A percentile compares a stretch with the other conserved stretches of the same genome.
Evolutionary conservation across 441 rosid species (phyloP).

Genomic region (Erodium trifolium): DNA sequence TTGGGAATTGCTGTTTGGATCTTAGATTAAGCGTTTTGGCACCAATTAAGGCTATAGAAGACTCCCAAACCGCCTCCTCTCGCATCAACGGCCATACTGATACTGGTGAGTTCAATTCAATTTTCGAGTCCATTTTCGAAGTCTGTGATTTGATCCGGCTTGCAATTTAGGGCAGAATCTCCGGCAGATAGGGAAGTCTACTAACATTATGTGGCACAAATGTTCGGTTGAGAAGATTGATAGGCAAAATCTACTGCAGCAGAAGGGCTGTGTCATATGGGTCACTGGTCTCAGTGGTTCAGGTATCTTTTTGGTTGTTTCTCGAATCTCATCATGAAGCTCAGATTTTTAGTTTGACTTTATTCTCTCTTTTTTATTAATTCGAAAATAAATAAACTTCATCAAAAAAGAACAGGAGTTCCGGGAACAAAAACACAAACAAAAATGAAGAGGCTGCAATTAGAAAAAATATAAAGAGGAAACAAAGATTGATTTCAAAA

Average conservation of each 20-base stretch:
- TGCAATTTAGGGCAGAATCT: slow-evolving; percentile 36
- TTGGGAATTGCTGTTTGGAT: slow-evolving; percentile 12
- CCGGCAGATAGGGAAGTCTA: slow-evolving; percentile 37
- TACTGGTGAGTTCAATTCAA: neutral
- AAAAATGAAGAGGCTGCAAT: too few relatives aligned
- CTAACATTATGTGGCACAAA: slow-evolving; percentile 58
- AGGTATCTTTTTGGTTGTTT: slow-evolving; percentile 32
- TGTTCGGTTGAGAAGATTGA: slow-evolving; percentile 41
- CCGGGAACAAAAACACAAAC: too few relatives aligned
- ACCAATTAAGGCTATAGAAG: slow-evolving; percentile 37
- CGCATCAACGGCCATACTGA: slow-evolving; percentile 23
- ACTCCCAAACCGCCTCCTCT: slow-evolving; percentile 22
- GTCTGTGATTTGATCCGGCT: slow-evolving; percentile 11
- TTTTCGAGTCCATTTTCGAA: slow-evolving; percentile 6
- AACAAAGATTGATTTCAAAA: too few relatives aligned
- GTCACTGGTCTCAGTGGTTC: slow-evolving; percentile 73
- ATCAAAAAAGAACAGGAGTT: too few relatives aligned
- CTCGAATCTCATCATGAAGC: neutral
- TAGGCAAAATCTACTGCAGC: slow-evolving; percentile 44
- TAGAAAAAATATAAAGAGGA: too few relatives aligned
- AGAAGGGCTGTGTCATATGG: slow-evolving; percentile 69
- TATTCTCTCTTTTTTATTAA: neutral
- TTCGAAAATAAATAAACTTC: too few relatives aligned
- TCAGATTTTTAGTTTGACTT: neutral
- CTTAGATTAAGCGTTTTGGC: slow-evolving; percentile 24